These are phyloP conservation scores for Heterobasidion occidentale DNA, from an alignment of 1,284 basidiomycete species.

Conservation along the genomic window DNA sequence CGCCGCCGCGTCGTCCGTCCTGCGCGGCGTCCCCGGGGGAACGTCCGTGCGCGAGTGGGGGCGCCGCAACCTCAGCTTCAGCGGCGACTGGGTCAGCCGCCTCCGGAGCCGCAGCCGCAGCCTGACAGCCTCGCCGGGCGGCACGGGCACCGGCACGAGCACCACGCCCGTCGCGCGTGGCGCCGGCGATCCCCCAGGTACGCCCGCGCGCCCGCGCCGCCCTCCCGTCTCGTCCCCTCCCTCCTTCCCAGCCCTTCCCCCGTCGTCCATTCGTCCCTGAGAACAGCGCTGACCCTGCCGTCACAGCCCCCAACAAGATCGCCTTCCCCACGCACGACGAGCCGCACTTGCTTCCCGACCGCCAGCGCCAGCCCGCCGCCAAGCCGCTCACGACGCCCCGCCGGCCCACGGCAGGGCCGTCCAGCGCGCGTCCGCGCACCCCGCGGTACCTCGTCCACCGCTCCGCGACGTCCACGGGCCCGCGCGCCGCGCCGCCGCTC, in stretches of 20 bases:
- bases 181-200: background rate
- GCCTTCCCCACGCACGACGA: background rate
- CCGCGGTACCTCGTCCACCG: background rate
- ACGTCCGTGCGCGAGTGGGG: conserved; percentile 44
- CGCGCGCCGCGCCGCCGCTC: conserved; percentile 27
- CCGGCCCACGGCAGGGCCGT: too few relatives aligned
- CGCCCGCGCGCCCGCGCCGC: conserved; percentile 1
- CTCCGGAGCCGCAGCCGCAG: conserved; percentile 33
- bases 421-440: background rate
- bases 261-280: too few relatives aligned
- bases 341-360: too few relatives aligned
- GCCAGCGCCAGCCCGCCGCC: too few relatives aligned
- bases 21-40: conserved; percentile 6
- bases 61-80: conserved; percentile 44
- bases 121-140: conserved; percentile 14
- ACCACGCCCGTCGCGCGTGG: background rate
- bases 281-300: too few relatives aligned
- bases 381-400: background rate
- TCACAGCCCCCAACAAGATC: background rate
- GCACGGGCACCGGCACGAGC: background rate
- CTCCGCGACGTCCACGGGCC: conserved; percentile 19
- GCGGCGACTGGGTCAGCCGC: conserved; percentile 41
- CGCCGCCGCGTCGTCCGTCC: conserved; percentile 6
- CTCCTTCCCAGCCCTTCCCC: too few relatives aligned
- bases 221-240: too few relatives aligned